A percentile compares a stretch with the other conserved stretches of the same genome.
Evolutionary conservation across 331 rosid species (phyloP).

Genomic region (Pyrus hybrid): DNA sequence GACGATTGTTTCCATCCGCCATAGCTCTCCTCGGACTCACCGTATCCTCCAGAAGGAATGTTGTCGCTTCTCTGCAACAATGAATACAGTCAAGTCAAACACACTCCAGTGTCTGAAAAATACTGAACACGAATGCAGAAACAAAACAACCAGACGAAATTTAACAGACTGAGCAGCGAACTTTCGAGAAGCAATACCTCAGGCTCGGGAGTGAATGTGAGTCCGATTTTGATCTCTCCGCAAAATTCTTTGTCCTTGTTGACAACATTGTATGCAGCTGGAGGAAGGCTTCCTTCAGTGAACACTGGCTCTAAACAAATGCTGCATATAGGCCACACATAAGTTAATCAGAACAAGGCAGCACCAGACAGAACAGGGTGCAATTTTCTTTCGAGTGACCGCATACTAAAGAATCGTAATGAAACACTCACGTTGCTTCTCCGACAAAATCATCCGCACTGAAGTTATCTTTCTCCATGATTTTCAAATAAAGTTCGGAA

Average conservation of each 20-base stretch:
- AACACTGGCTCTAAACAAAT: slow-evolving; percentile 46
- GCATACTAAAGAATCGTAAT: neutral
- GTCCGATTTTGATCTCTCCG: slow-evolving; percentile 53
- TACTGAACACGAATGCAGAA: neutral
- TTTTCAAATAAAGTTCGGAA: slow-evolving; percentile 51
- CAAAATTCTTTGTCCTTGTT: slow-evolving; percentile 39
- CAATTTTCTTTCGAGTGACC: neutral
- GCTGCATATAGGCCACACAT: slow-evolving; percentile 20
- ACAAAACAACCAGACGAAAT: neutral
- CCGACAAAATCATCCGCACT: slow-evolving; percentile 57
- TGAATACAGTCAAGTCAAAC: neutral
- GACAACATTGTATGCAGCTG: slow-evolving; percentile 53
- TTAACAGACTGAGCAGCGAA: no score
- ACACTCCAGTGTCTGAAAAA: no score
- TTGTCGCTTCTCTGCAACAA: neutral
- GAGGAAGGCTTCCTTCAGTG: slow-evolving; percentile 41
- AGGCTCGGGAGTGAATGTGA: slow-evolving; percentile 37
- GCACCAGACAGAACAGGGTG: neutral
- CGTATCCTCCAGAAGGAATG: neutral
- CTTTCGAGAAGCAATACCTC: no score
- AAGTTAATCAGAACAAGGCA: neutral
- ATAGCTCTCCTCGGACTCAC: neutral
- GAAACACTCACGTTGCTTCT: slow-evolving; percentile 47
- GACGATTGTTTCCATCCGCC: slow-evolving; percentile 1
- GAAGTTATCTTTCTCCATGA: slow-evolving; percentile 56